A percentile compares a stretch with the other conserved stretches of the same genome.
These are phyloP conservation scores for Abrus pulchellus DNA, from an alignment of 306 rosid species.

Conservation along the genomic window DNA sequence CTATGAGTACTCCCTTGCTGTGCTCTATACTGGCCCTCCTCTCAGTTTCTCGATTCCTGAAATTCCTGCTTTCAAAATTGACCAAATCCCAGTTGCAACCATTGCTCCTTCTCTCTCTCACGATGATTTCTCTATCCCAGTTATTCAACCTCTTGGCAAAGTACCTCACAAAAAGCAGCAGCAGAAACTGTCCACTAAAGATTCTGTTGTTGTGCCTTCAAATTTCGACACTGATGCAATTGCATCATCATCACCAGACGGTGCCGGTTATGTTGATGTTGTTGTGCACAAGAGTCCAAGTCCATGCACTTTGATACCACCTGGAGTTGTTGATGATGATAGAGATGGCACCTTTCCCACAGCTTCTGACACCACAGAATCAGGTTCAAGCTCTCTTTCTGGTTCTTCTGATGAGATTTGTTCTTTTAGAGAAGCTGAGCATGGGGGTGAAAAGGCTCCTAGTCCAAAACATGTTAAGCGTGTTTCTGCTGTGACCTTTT, in stretches of 20 bases:
- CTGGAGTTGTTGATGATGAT: constrained; percentile 41
- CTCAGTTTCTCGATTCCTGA: constrained; percentile 66
- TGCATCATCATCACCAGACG: neutral
- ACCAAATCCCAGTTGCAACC: constrained; percentile 71
- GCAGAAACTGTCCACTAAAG: neutral
- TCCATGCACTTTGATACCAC: constrained; percentile 23
- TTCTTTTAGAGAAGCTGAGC: constrained; percentile 58
- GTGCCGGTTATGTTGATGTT: neutral
- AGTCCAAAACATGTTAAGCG: constrained; percentile 59
- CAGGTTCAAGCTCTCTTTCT: constrained; percentile 54
- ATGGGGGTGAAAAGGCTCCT: neutral
- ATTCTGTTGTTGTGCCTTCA: constrained; percentile 27
- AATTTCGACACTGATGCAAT: constrained; percentile 1
- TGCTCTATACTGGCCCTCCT: constrained; percentile 75
- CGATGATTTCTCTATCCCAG: constrained; percentile 59
- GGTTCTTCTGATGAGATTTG: constrained; percentile 66
- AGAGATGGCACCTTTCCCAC: constrained; percentile 16
- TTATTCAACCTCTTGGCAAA: constrained; percentile 70
- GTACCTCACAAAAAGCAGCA: constrained; percentile 20
- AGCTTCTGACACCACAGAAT: constrained; percentile 59
- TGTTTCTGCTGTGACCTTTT: constrained; percentile 74
- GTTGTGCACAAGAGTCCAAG: constrained; percentile 20
- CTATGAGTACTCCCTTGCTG: constrained; percentile 75
- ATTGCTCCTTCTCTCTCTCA: constrained; percentile 54
- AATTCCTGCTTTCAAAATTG: constrained; percentile 64